Evolutionary conservation across 495 filamentous ascomycete genomes (phyloP).

Genomic region (Baudoinia panamericana): DNA sequence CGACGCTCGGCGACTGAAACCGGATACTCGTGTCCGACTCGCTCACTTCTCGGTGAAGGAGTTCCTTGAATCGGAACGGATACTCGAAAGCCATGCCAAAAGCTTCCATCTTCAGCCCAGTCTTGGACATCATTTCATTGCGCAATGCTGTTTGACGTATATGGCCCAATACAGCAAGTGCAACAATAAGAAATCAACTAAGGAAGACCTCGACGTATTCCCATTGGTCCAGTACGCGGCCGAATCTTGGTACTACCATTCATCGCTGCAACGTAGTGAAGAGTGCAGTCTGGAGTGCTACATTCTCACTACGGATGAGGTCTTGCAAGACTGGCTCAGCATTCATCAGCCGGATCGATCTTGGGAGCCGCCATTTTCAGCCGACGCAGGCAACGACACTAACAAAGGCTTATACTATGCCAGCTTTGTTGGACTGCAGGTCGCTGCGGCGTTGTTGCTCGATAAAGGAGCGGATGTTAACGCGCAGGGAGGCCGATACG

Average conservation of each 20-base stretch:
- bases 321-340: slow-evolving; percentile 6
- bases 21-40: slow-evolving; percentile 8
- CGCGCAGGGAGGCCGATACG: background rate
- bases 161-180: slow-evolving; percentile 10
- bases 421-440: slow-evolving; percentile 9
- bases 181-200: background rate
- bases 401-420: slow-evolving; percentile 20
- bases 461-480: background rate
- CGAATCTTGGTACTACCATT: slow-evolving; percentile 10
- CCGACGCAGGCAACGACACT: background rate
- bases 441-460: background rate
- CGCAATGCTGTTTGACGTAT: slow-evolving; percentile 17
- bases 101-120: slow-evolving; percentile 7
- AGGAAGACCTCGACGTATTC: slow-evolving; percentile 9
- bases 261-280: background rate
- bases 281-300: slow-evolving; percentile 2
- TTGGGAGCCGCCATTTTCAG: slow-evolving; percentile 2
- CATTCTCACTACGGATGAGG: slow-evolving; percentile 2
- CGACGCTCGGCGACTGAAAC: background rate
- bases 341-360: slow-evolving; percentile 7
- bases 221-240: slow-evolving; percentile 17
- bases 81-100: slow-evolving; percentile 1
- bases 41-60: slow-evolving; percentile 26
- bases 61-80: slow-evolving; percentile 19
- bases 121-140: slow-evolving; percentile 7